phyloP scores from a whole-genome alignment of 2,329 filamentous ascomycete species.

The Dactylellina haptotyla region DNA sequence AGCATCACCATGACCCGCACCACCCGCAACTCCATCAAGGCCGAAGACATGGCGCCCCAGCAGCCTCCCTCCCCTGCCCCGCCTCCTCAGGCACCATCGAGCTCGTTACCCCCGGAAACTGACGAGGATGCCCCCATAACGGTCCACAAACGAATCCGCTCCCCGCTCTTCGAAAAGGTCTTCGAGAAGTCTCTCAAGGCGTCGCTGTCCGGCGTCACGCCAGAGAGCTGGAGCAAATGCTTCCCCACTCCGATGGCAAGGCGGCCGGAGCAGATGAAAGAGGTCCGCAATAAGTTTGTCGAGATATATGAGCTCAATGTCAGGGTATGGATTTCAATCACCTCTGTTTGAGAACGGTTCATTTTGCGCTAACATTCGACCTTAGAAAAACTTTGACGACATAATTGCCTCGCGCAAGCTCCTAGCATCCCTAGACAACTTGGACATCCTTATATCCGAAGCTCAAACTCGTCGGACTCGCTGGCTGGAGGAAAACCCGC shows the following conservation, averaged over 20 bases:
- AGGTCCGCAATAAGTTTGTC: slow-evolving; percentile 35
- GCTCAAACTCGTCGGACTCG: slow-evolving; percentile 27
- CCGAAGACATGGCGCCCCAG: slow-evolving; percentile 32
- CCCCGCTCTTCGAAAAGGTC: slow-evolving; percentile 46
- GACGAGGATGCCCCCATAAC: slow-evolving; percentile 21
- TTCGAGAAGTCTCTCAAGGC: slow-evolving; percentile 43
- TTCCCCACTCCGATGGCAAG: slow-evolving; percentile 34
- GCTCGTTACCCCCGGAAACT: neutral
- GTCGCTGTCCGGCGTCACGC: slow-evolving; percentile 41
- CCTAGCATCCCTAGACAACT: slow-evolving; percentile 42
- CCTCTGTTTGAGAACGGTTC: neutral
- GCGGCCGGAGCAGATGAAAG: slow-evolving; percentile 42
- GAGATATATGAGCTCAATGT: slow-evolving; percentile 49
- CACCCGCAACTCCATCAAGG: slow-evolving; percentile 41
- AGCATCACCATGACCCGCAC: slow-evolving; percentile 33
- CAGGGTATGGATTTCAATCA: slow-evolving; percentile 11
- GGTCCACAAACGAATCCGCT: slow-evolving; percentile 40
- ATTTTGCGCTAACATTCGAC: neutral
- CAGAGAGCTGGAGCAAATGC: slow-evolving; percentile 48
- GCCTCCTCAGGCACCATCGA: neutral
- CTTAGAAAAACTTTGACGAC: slow-evolving; percentile 53
- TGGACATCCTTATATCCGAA: slow-evolving; percentile 48
- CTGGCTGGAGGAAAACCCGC: slow-evolving; percentile 29
- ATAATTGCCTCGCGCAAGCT: slow-evolving; percentile 40
- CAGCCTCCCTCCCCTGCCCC: neutral